Conservation (phyloP, 345 rosid genomes). For the Salix caprea region DNA sequence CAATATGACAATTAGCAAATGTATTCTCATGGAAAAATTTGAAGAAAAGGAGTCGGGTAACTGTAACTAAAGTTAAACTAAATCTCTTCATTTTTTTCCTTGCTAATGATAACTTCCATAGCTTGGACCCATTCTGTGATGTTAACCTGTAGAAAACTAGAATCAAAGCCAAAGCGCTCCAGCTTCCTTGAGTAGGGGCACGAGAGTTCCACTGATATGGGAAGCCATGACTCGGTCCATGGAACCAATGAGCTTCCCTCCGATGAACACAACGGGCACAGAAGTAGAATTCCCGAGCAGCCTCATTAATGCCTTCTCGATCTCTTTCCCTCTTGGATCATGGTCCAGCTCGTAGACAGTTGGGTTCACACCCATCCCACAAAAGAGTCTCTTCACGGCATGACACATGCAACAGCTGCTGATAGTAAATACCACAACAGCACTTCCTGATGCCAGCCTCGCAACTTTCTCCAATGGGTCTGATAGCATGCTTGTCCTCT, state of each 20-base stretch:
- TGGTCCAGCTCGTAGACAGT: conserved; percentile 56
- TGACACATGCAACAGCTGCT: conserved; percentile 74
- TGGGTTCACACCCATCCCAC: conserved; percentile 71
- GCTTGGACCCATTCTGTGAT: background rate
- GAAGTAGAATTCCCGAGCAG: conserved; percentile 29
- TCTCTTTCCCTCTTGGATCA: conserved; percentile 54
- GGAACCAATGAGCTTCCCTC: conserved; percentile 58
- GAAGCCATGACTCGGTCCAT: conserved; percentile 66
- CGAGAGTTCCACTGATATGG: conserved; percentile 59
- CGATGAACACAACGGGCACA: conserved; percentile 56
- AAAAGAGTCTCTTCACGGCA: conserved; percentile 60
- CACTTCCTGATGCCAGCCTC: conserved; percentile 54
- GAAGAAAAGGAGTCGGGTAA: background rate
- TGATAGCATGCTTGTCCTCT: conserved; percentile 4
- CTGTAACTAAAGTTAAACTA: background rate
- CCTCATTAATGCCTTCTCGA: conserved; percentile 42
- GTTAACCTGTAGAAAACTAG: background rate
- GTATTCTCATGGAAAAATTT: background rate
- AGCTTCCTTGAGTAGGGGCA: conserved; percentile 70
- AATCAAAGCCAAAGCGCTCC: conserved; percentile 70
- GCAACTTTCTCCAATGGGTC: conserved; percentile 48
- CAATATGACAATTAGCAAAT: background rate
- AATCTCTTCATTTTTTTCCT: background rate
- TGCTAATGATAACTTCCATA: background rate
- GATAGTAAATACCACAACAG: conserved; percentile 62